Evolutionary conservation across 2,329 filamentous ascomycete genomes (phyloP).

Genomic region (Claviceps fusiformis): DNA sequence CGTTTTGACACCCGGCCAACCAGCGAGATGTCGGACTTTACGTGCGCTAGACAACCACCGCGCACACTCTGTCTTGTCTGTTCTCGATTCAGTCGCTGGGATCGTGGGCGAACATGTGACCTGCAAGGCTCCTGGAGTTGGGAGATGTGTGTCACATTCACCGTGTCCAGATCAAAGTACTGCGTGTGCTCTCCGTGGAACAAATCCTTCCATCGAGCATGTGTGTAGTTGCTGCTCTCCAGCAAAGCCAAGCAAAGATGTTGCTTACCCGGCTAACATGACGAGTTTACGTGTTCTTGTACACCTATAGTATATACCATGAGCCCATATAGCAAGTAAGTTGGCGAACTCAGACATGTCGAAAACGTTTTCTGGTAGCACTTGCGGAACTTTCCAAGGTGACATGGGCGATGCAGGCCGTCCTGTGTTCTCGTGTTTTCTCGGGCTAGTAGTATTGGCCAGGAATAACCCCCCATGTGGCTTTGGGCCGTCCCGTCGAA

Average conservation of each 20-base stretch:
- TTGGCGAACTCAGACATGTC: background rate
- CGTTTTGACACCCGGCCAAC: background rate
- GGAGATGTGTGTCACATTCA: too few relatives aligned
- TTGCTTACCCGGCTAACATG: too few relatives aligned
- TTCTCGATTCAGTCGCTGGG: background rate
- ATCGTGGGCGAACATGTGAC: background rate
- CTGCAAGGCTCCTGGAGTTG: background rate
- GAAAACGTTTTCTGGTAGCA: background rate
- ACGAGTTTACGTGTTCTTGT: too few relatives aligned
- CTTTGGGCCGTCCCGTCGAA: too few relatives aligned
- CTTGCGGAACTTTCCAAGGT: background rate
- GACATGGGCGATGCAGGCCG: background rate
- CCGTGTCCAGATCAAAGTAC: background rate
- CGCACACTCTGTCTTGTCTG: background rate
- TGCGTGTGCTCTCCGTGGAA: background rate
- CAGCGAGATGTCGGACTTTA: background rate
- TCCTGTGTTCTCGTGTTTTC: background rate
- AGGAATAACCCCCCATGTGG: background rate
- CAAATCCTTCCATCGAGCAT: background rate
- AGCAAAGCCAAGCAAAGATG: too few relatives aligned
- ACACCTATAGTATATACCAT: too few relatives aligned
- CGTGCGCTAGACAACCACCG: background rate
- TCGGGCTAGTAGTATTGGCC: background rate
- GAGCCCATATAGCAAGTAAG: too few relatives aligned
- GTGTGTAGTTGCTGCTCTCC: too few relatives aligned